Evolutionary conservation across 306 rosid species (phyloP).

Genomic region (Quercus aquifolioides): DNA sequence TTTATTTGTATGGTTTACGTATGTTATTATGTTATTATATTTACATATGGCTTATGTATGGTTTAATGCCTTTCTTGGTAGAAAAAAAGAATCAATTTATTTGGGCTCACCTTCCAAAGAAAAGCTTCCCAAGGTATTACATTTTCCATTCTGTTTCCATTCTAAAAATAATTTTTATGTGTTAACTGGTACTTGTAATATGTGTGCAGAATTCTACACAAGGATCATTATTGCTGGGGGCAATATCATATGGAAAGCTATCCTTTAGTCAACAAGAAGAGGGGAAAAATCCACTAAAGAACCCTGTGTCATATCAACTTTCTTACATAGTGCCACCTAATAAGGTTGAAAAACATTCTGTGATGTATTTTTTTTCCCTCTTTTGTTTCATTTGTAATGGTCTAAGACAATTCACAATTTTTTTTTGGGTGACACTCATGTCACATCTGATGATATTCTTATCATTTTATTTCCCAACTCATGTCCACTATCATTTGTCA

Average conservation of each 20-base stretch:
- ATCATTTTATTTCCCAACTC: neutral
- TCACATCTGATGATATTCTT: neutral
- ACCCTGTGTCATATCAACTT: conserved; percentile 62
- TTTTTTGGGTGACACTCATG: neutral
- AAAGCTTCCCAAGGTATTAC: conserved; percentile 81
- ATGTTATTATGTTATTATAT: conserved; percentile 15
- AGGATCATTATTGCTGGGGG: conserved; percentile 84
- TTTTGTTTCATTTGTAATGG: neutral
- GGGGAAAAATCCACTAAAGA: conserved; percentile 57
- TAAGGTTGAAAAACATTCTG: conserved; percentile 52
- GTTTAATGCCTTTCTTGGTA: conserved; percentile 26
- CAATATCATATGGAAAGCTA: conserved; percentile 82
- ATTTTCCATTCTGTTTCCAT: conserved; percentile 2
- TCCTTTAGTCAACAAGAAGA: conserved; percentile 42
- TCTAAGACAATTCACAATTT: neutral
- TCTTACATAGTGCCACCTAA: conserved; percentile 83
- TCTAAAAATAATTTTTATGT: conserved; percentile 6
- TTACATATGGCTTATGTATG: conserved; percentile 15
- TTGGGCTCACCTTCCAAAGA: conserved; percentile 86
- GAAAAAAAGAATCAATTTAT: conserved; percentile 85
- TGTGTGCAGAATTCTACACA: conserved; percentile 62
- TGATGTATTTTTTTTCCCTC: conserved; percentile 11
- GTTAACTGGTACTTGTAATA: conserved; percentile 1
- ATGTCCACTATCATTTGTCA: conserved; percentile 14
- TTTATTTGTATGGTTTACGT: conserved; percentile 14